phyloP scores from a whole-genome alignment of 2,329 filamentous ascomycete species.

The Botrytis squamosa region DNA sequence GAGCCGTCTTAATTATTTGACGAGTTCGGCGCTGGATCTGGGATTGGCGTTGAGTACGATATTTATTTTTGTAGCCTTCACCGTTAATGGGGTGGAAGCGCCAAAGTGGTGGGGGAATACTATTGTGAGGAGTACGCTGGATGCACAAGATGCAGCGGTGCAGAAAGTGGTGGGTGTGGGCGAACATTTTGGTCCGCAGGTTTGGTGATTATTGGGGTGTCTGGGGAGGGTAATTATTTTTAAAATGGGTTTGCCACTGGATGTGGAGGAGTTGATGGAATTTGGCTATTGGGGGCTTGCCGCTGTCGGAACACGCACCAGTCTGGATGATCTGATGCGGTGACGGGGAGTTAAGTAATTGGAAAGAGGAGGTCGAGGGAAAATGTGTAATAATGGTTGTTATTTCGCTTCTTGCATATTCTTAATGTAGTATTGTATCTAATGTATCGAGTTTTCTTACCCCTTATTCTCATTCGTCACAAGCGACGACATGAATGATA shows the following conservation, averaged over 20 bases:
- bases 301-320: neutral
- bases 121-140: neutral
- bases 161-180: neutral
- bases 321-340: neutral
- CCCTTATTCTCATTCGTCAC: neutral
- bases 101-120: neutral
- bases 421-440: neutral
- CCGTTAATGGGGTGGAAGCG: conserved; percentile 53
- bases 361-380: neutral
- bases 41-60: conserved; percentile 68
- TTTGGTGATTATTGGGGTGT: neutral
- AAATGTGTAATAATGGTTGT: neutral
- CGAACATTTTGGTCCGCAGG: neutral
- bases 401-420: neutral
- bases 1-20: conserved; percentile 75
- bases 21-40: conserved; percentile 67
- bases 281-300: neutral
- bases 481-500: neutral
- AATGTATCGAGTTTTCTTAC: neutral
- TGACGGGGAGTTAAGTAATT: too few species aligned
- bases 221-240: neutral
- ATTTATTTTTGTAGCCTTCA: conserved; percentile 62
- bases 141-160: neutral
- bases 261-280: neutral
- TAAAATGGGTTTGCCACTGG: neutral